phyloP scores from a whole-genome alignment of 495 filamentous ascomycete genomes.

The Talaromyces liani region DNA sequence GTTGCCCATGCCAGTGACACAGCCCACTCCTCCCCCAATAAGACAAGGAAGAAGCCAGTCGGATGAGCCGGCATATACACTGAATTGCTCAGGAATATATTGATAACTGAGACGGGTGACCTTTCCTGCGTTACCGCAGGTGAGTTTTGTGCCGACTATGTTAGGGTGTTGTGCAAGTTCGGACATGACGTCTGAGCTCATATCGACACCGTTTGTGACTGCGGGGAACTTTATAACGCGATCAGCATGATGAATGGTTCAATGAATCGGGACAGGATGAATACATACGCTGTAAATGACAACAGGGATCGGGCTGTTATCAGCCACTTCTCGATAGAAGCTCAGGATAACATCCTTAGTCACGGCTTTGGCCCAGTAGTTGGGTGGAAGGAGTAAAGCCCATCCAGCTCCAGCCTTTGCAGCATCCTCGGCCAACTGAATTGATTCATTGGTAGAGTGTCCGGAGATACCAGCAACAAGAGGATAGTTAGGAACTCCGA shows the following conservation, averaged over 20 bases:
- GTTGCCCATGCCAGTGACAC: conserved; percentile 68
- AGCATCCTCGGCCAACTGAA: neutral
- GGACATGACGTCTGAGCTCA: conserved; percentile 62
- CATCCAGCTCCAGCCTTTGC: neutral
- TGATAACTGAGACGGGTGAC: conserved; percentile 54
- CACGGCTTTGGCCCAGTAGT: neutral
- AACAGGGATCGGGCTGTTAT: neutral
- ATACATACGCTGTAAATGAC: neutral
- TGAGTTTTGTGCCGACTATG: conserved; percentile 72
- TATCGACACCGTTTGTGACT: conserved; percentile 63
- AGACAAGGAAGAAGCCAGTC: conserved; percentile 70
- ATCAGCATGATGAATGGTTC: neutral
- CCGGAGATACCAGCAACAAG: neutral
- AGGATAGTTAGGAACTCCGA: neutral
- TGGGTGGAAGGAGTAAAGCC: neutral
- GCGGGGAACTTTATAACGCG: conserved; percentile 74
- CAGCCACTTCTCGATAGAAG: neutral
- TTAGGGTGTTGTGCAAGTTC: conserved; percentile 62
- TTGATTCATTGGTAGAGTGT: neutral
- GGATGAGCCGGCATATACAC: conserved; percentile 48
- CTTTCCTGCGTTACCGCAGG: conserved; percentile 77
- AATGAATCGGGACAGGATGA: neutral
- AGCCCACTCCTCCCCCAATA: conserved; percentile 62
- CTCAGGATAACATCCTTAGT: neutral
- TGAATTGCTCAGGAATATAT: conserved; percentile 1